Evolutionary conservation across 106 monocot genomes (phyloP).

Genomic region (Dendrobium nobile): DNA sequence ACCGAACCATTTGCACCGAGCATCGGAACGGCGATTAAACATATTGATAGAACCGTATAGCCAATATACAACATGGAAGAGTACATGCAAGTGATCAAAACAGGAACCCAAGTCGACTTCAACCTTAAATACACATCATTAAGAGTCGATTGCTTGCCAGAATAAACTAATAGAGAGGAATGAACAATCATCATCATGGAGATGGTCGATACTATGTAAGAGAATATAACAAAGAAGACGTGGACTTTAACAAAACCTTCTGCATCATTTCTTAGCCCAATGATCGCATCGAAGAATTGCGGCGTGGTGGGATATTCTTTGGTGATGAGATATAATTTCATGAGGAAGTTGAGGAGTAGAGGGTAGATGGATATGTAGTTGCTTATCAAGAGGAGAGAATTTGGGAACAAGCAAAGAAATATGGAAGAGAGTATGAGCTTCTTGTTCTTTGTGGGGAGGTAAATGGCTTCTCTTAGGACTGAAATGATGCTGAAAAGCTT

Average conservation of each 20-base stretch:
- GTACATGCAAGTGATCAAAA: slow-evolving; percentile 10
- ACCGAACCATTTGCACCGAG: slow-evolving; percentile 9
- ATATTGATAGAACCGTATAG: slow-evolving; percentile 7
- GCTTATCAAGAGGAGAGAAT: slow-evolving; percentile 9
- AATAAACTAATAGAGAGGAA: slow-evolving; percentile 7
- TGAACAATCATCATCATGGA: slow-evolving; percentile 6
- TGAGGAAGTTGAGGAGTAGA: slow-evolving; percentile 8
- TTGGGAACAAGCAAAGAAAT: slow-evolving; percentile 4
- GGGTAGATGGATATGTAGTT: slow-evolving; percentile 17
- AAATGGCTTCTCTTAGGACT: slow-evolving; percentile 12
- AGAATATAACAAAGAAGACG: neutral
- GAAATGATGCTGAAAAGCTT: neutral
- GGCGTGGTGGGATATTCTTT: slow-evolving; percentile 16
- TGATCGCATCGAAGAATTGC: slow-evolving; percentile 5
- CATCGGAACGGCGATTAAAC: slow-evolving; percentile 6
- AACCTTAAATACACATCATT: slow-evolving; percentile 1
- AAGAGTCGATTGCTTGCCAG: neutral
- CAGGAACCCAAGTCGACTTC: slow-evolving; percentile 6
- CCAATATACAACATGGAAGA: slow-evolving; percentile 12
- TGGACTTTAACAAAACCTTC: neutral
- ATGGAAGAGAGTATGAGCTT: slow-evolving; percentile 17
- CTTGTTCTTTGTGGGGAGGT: slow-evolving; percentile 15
- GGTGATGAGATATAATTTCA: slow-evolving; percentile 14
- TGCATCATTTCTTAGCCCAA: slow-evolving; percentile 5
- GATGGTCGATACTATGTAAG: slow-evolving; percentile 8